Evolutionary conservation across 352 stramenopile species (phyloP).

Genomic region (Pythium vanterpoolii): DNA sequence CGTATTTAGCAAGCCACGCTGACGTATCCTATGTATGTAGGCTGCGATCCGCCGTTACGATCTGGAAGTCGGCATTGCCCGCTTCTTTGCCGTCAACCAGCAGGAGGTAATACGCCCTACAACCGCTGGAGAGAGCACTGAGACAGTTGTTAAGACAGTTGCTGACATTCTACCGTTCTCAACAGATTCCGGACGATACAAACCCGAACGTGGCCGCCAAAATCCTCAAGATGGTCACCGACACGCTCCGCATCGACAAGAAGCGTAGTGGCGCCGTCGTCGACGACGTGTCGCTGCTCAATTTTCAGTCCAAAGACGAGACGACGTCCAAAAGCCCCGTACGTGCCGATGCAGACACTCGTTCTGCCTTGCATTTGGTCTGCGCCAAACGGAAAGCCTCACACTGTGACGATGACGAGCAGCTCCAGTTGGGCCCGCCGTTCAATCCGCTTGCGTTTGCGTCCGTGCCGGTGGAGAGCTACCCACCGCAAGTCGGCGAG

Average conservation of each 20-base stretch:
- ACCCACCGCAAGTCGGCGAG: slow-evolving; percentile 71
- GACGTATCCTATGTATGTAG: slow-evolving; percentile 10
- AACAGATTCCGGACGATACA: slow-evolving; percentile 56
- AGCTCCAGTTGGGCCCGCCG: slow-evolving; percentile 68
- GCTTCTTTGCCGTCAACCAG: slow-evolving; percentile 66
- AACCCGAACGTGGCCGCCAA: slow-evolving; percentile 59
- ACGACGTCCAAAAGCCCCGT: slow-evolving; percentile 44
- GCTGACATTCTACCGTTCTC: no score
- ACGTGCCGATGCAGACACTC: slow-evolving; percentile 15
- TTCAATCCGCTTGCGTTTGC: slow-evolving; percentile 62
- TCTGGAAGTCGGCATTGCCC: slow-evolving; percentile 69
- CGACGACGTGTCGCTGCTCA: slow-evolving; percentile 66
- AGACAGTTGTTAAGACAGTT: no score
- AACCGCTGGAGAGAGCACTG: no score
- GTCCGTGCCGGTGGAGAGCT: slow-evolving; percentile 72
- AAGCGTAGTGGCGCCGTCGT: slow-evolving; percentile 47
- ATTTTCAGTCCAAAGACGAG: slow-evolving; percentile 58
- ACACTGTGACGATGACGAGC: slow-evolving; percentile 17
- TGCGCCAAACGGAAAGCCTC: slow-evolving; percentile 9
- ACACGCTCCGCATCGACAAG: slow-evolving; percentile 69
- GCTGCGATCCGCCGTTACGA: slow-evolving; percentile 70
- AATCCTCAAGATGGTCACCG: slow-evolving; percentile 68
- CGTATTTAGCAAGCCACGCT: not conserved
- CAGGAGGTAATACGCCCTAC: slow-evolving; percentile 31
- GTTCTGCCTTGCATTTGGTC: slow-evolving; percentile 10